Evolutionary conservation across 352 stramenopile species (phyloP).

Genomic region (Pythium volutum): DNA sequence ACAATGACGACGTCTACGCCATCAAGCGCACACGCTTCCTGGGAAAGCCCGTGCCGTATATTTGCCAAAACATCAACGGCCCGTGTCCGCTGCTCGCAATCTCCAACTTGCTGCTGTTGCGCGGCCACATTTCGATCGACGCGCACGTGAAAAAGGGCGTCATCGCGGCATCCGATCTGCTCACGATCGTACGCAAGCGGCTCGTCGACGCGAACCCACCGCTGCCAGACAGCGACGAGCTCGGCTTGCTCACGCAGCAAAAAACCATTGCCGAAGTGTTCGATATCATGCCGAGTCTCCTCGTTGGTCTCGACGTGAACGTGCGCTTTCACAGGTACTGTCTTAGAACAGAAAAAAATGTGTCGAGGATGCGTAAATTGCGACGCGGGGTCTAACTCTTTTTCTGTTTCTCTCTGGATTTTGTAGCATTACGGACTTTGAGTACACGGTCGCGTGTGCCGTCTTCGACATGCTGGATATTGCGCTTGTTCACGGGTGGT

Average conservation of each 20-base stretch:
- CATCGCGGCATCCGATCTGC: slow-evolving; percentile 88
- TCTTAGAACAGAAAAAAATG: slow-evolving; percentile 2
- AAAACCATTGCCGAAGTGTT: slow-evolving; percentile 90
- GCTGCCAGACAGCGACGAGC: slow-evolving; percentile 41
- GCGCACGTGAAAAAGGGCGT: slow-evolving; percentile 47
- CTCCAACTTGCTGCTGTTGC: slow-evolving; percentile 94
- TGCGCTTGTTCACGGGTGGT: slow-evolving; percentile 96
- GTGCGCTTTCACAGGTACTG: slow-evolving; percentile 93
- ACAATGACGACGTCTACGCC: slow-evolving; percentile 50
- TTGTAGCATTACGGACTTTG: slow-evolving; percentile 84
- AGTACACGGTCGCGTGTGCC: slow-evolving; percentile 95
- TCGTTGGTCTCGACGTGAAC: slow-evolving; percentile 98
- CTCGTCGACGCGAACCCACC: slow-evolving; percentile 85
- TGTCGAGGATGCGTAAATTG: background rate
- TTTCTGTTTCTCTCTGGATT: background rate
- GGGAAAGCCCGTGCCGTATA: slow-evolving; percentile 75
- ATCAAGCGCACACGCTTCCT: slow-evolving; percentile 84
- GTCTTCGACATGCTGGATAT: slow-evolving; percentile 97
- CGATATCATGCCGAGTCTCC: slow-evolving; percentile 90
- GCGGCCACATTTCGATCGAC: slow-evolving; percentile 85
- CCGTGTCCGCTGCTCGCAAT: slow-evolving; percentile 97
- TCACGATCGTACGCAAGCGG: slow-evolving; percentile 86
- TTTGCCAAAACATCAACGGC: slow-evolving; percentile 98
- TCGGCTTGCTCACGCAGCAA: slow-evolving; percentile 67
- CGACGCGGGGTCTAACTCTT: slow-evolving; percentile 3